Evolutionary conservation across 1,139 yeast genomes (phyloP).

Genomic region (Yamadazyma dendronema): DNA sequence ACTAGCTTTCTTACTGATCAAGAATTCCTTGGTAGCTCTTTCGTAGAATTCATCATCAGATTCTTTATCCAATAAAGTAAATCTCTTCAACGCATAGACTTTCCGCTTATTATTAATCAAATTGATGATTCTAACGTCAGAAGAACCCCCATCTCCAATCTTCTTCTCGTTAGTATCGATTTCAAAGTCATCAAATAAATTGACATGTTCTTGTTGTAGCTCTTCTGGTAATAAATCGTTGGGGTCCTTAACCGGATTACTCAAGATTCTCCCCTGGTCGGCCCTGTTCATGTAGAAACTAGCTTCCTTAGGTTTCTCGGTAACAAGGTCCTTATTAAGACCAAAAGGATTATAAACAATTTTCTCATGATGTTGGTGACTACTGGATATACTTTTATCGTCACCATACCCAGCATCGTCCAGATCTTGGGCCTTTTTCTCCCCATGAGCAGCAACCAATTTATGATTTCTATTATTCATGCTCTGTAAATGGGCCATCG

Average conservation of each 20-base stretch:
- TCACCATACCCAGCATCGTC: not conserved
- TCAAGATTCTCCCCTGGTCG: slow-evolving; percentile 44
- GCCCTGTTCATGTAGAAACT: slow-evolving; percentile 35
- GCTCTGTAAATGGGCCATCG: slow-evolving; percentile 37
- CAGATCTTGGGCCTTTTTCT: slow-evolving; percentile 7
- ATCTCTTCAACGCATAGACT: slow-evolving; percentile 61
- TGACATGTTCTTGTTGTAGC: slow-evolving; percentile 49
- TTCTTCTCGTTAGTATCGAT: slow-evolving; percentile 48
- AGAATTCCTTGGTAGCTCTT: slow-evolving; percentile 61
- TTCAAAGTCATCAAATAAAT: slow-evolving; percentile 58
- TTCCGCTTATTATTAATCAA: slow-evolving; percentile 40
- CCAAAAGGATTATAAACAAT: slow-evolving; percentile 50
- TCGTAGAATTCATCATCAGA: slow-evolving; percentile 63
- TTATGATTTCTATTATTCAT: slow-evolving; percentile 30
- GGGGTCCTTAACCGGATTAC: slow-evolving; percentile 69
- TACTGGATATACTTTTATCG: not conserved
- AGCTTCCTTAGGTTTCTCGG: slow-evolving; percentile 37
- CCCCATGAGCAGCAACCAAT: slow-evolving; percentile 16
- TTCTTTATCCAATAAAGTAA: slow-evolving; percentile 59
- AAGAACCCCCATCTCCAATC: slow-evolving; percentile 73
- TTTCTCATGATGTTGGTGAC: slow-evolving; percentile 24
- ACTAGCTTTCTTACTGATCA: slow-evolving; percentile 53
- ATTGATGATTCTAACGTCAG: slow-evolving; percentile 57
- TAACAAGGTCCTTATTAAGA: slow-evolving; percentile 34
- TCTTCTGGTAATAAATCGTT: slow-evolving; percentile 60